Conservation (phyloP, 176 grass and related monocot species). For the Oryza australiensis region DNA sequence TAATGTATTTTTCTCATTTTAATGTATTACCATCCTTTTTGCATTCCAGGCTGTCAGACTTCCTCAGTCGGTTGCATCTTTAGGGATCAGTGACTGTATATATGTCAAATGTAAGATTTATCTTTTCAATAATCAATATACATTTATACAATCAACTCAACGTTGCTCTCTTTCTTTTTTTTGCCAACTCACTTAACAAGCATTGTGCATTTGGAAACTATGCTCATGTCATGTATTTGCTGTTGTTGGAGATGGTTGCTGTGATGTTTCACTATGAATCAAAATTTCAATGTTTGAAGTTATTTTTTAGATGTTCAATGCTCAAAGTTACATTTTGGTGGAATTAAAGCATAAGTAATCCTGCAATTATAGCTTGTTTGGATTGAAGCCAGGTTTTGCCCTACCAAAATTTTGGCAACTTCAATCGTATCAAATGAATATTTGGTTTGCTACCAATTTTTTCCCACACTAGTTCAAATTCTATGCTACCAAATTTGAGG, state of each 20-base stretch:
- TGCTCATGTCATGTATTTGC: constrained; percentile 1
- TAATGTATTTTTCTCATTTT: background rate
- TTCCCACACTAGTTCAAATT: too few relatives aligned
- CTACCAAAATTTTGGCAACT: too few relatives aligned
- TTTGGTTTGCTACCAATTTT: too few relatives aligned
- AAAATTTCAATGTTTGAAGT: background rate
- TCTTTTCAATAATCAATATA: background rate
- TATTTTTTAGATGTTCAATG: background rate
- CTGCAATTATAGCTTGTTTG: background rate
- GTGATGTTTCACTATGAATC: background rate
- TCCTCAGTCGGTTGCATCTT: constrained; percentile 65
- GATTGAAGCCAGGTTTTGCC: too few relatives aligned
- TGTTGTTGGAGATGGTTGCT: background rate
- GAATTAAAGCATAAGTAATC: background rate
- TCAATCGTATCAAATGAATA: too few relatives aligned
- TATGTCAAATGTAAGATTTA: constrained; percentile 41
- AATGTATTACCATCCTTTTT: constrained; percentile 18
- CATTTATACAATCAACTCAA: background rate
- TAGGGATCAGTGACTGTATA: constrained; percentile 42
- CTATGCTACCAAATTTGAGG: too few relatives aligned
- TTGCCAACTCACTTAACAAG: background rate
- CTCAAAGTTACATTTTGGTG: background rate
- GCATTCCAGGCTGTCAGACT: constrained; percentile 72
- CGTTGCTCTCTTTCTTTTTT: background rate
- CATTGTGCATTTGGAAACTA: background rate